Evolutionary conservation across 305 asterid genomes (phyloP).

Genomic region (Vinca major): DNA sequence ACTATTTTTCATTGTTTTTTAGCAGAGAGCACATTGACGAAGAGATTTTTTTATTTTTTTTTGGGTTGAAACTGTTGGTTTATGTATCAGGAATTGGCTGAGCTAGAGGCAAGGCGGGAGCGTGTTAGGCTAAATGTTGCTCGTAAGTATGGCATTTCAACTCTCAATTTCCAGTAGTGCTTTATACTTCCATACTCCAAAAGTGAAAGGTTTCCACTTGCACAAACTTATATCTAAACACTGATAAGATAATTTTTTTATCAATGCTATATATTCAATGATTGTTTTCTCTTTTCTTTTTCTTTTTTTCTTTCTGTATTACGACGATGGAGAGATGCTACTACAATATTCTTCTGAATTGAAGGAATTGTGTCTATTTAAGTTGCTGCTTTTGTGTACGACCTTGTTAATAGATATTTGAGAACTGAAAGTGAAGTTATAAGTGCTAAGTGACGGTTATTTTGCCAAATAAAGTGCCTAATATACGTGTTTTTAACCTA

Average conservation of each 20-base stretch:
- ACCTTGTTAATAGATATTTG: background rate
- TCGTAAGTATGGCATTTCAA: conserved; percentile 44
- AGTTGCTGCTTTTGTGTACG: conserved; percentile 9
- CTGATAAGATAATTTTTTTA: background rate
- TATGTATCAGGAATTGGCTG: conserved; percentile 73
- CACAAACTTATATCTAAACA: background rate
- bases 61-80: conserved; percentile 10
- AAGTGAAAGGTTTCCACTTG: background rate
- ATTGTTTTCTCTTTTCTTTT: background rate
- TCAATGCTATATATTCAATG: background rate
- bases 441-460: background rate
- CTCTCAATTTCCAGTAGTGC: background rate
- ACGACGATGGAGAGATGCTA: background rate
- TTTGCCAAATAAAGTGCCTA: conserved; percentile 9
- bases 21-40: background rate
- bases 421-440: background rate
- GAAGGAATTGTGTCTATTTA: background rate
- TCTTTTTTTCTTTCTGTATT: background rate
- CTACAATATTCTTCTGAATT: background rate
- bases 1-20: background rate
- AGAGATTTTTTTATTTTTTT: background rate
- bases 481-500: conserved; percentile 15
- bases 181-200: background rate
- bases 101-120: conserved; percentile 83
- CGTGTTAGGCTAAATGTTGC: conserved; percentile 70